Evolutionary conservation across 2,329 filamentous ascomycete species (phyloP), one percentile per base, ranked within the genome.

Genomic region (Westerdykella sp.): DNA sequence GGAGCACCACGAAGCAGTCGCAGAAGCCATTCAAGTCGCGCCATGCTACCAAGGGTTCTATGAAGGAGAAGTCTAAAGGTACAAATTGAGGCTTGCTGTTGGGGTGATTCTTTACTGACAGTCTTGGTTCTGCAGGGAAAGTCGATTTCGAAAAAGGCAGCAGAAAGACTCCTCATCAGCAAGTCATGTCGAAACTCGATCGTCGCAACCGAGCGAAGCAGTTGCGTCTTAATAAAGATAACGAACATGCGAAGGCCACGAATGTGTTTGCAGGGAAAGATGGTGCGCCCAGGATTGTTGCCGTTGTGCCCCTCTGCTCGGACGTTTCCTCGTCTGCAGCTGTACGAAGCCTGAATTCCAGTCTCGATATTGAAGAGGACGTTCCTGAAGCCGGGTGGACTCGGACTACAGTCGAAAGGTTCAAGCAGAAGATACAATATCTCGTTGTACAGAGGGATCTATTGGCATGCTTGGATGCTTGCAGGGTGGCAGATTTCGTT

Each of bases 131-230:
- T 37, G 31, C 49, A 93, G 87, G 90, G 63, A 93, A 93, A 68
- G 78, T 91, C 39, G 83, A 82, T 56, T 73, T 80, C 59, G 86
- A 95, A 62, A 80, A 77, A 57, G 83, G 84, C 48, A 75, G 76
- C 57, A 82, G 91, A 61, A 94, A 87, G 69, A 95, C 91, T 13
- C 87, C 87, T 43, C 88, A 95, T 67, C 93, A 98, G 67, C 88
- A 95, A 72, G 81, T 96, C 71, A 91, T 96, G 87, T 95, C 89
- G 46, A 98, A 97, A 71, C 79, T 98, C 66, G 89, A 95, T 69
- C 85, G 93, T 47, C 83, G 88, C 57, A 97, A 98, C 69, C 88
- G 95, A 73, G 87, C 88, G 56, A 91, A 91, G 69, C 93, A 98
- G 74, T 83, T 84, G 67, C 86, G 91, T 59, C 73, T 85, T 49